These are phyloP conservation scores for Fomitiporia mediterranea DNA, from an alignment of 1,284 basidiomycete genomes.

Conservation along the genomic window DNA sequence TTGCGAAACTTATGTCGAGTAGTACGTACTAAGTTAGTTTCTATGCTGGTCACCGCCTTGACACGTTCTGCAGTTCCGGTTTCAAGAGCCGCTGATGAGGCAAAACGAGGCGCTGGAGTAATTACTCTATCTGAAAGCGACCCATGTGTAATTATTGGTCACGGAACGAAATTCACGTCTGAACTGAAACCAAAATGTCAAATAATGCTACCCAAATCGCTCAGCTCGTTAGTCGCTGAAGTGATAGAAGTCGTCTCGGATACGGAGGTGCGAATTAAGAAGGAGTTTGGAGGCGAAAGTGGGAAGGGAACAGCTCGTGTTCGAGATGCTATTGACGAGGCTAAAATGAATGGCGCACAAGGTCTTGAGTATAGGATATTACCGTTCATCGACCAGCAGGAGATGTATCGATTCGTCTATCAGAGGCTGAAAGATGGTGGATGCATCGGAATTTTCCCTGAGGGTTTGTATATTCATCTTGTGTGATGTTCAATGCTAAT, in stretches of 20 bases:
- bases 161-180: conserved; percentile 74
- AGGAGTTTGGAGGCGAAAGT: conserved; percentile 82
- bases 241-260: conserved; percentile 89
- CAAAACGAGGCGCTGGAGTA: conserved; percentile 73
- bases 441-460: conserved; percentile 94
- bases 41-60: background rate
- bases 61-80: conserved; percentile 71
- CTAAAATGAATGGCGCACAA: conserved; percentile 45
- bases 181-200: conserved; percentile 83
- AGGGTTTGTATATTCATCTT: conserved; percentile 53
- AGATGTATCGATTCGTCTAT: conserved; percentile 96
- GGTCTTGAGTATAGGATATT: conserved; percentile 76
- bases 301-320: conserved; percentile 73
- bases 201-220: conserved; percentile 82
- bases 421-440: conserved; percentile 83
- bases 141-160: conserved; percentile 75
- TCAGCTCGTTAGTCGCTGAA: conserved; percentile 78
- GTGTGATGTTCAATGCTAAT: background rate
- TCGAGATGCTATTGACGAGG: conserved; percentile 60
- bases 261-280: conserved; percentile 80
- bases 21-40: conserved; percentile 54
- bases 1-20: conserved; percentile 83
- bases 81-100: conserved; percentile 85
- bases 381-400: conserved; percentile 86
- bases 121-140: conserved; percentile 74